Evolutionary conservation across 2,329 filamentous ascomycete genomes (phyloP).

Genomic region (Exophiala viscosa): DNA sequence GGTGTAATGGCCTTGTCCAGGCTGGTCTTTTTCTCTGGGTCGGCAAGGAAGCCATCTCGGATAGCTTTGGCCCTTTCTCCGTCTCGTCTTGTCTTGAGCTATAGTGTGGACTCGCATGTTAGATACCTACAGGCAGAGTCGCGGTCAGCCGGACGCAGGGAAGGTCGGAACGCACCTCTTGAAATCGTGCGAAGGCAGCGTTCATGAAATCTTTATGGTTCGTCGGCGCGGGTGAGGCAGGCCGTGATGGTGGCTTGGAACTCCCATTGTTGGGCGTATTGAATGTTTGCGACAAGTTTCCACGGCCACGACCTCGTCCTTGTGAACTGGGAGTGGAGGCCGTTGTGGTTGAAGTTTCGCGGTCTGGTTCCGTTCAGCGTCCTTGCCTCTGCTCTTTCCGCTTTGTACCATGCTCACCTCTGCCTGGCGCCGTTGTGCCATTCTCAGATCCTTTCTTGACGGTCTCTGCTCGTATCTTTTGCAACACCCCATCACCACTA

Average conservation of each 20-base stretch:
- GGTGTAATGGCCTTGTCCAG: constrained; percentile 60
- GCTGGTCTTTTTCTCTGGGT: constrained; percentile 58
- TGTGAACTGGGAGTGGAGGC: constrained; percentile 6
- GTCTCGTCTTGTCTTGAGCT: constrained; percentile 51
- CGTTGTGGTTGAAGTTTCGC: constrained; percentile 8
- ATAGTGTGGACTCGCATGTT: constrained; percentile 27
- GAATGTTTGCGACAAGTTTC: constrained; percentile 20
- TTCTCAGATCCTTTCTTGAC: constrained; percentile 15
- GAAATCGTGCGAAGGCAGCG: constrained; percentile 16
- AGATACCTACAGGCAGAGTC: constrained; percentile 24
- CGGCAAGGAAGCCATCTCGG: constrained; percentile 51
- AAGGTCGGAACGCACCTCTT: constrained; percentile 23
- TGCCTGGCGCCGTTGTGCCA: constrained; percentile 4
- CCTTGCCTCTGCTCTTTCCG: not conserved
- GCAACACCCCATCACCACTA: constrained; percentile 17
- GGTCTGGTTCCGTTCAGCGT: constrained; percentile 16
- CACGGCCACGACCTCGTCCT: constrained; percentile 19
- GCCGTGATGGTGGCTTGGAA: constrained; percentile 18
- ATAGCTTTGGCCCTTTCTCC: constrained; percentile 52
- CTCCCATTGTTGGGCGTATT: constrained; percentile 15
- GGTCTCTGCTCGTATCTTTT: constrained; percentile 19
- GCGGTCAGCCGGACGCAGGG: constrained; percentile 22
- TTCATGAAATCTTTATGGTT: constrained; percentile 23
- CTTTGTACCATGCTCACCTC: constrained; percentile 15
- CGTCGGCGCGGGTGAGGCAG: constrained; percentile 16